Percentiles rank a stretch among this genome's conserved stretches.
Conservation (phyloP, 257 asterid genomes). For the Solanum rostratum region DNA sequence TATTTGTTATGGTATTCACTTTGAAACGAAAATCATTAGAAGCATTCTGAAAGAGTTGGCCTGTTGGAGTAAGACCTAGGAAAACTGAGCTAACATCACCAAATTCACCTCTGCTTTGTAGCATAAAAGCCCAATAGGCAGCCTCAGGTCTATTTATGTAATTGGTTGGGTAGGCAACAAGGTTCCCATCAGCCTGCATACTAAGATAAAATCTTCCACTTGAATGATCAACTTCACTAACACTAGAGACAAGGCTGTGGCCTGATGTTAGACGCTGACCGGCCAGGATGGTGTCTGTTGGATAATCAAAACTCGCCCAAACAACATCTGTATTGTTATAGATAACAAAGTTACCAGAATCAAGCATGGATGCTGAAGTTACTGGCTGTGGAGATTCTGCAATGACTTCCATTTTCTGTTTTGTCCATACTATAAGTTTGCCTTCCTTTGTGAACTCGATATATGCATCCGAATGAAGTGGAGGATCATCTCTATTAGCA, state of each 20-base stretch:
- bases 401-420: not conserved
- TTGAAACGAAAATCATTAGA: not conserved
- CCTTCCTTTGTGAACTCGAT: not conserved
- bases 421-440: not conserved
- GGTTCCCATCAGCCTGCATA: conserved; percentile 46
- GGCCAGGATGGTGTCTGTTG: conserved; percentile 32
- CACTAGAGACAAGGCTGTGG: conserved; percentile 22
- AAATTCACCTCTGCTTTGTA: not conserved
- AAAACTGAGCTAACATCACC: not conserved
- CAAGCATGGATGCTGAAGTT: conserved; percentile 25
- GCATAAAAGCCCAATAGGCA: conserved; percentile 17
- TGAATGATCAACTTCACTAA: conserved; percentile 15
- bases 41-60: not conserved
- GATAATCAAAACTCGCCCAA: conserved; percentile 52
- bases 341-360: conserved; percentile 47
- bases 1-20: not conserved
- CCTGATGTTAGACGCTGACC: conserved; percentile 23
- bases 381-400: not conserved
- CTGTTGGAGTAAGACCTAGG: conserved; percentile 3
- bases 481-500: not conserved
- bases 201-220: conserved; percentile 21
- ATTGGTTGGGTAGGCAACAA: conserved; percentile 28
- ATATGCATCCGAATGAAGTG: not conserved
- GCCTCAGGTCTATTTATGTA: not conserved
- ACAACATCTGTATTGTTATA: conserved; percentile 6